Percentiles rank a stretch among this genome's conserved stretches.
These are phyloP conservation scores for Nicotiana sylvestris DNA, from an alignment of 257 asterid species.

Conservation along the genomic window DNA sequence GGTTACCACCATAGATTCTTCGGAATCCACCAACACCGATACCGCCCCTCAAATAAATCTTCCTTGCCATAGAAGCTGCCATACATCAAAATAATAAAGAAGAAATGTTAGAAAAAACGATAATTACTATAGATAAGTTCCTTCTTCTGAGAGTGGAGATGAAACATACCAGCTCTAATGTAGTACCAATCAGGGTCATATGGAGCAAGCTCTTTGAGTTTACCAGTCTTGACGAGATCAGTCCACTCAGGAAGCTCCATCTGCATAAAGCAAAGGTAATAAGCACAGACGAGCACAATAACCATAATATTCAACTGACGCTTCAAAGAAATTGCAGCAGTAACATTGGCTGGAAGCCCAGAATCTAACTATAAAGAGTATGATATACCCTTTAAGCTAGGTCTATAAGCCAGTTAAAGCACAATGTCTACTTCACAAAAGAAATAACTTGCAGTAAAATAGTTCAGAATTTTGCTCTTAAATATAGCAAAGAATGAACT, in stretches of 20 bases:
- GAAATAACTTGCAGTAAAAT: background rate
- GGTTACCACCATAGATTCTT: slow-evolving; percentile 83
- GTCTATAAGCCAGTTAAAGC: background rate
- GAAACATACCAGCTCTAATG: slow-evolving; percentile 71
- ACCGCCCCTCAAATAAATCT: slow-evolving; percentile 84
- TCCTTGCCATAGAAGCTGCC: slow-evolving; percentile 94
- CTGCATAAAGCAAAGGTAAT: slow-evolving; percentile 18
- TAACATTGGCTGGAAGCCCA: background rate
- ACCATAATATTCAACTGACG: background rate
- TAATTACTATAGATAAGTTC: background rate
- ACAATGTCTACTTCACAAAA: background rate
- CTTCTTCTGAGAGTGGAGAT: background rate
- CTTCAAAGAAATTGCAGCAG: background rate
- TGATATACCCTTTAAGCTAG: background rate
- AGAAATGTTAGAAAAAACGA: background rate
- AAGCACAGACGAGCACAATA: background rate
- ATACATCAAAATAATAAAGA: background rate
- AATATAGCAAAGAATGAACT: background rate
- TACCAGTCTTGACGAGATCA: slow-evolving; percentile 87
- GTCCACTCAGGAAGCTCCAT: slow-evolving; percentile 92
- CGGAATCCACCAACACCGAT: slow-evolving; percentile 84
- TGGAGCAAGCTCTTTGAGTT: slow-evolving; percentile 82
- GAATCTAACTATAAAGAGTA: background rate
- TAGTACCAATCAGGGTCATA: slow-evolving; percentile 96
- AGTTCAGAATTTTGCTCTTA: background rate